Base-by-base conservation (phyloP, 495 filamentous ascomycete genomes). In the Terfezia boudieri region DNA sequence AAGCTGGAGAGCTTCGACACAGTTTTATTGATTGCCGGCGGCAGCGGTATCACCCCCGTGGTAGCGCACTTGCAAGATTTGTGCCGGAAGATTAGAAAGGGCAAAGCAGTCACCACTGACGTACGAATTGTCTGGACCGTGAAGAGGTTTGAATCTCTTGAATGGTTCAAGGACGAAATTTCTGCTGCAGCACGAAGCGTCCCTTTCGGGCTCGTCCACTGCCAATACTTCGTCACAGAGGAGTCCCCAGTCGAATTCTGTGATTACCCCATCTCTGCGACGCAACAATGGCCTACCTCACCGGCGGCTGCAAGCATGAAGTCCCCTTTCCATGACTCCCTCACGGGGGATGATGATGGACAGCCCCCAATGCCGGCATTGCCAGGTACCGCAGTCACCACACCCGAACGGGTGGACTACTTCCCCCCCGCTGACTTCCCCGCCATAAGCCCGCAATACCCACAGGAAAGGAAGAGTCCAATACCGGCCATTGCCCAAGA, bases 111-210 rank as follows among this genome's bases (percentile, higher is more conserved):
- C 53, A 94, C 88, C 14, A 84, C 80, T 67, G 83, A 82, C 53
- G 80, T 96, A 32, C 81, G 87, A 20, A 83, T 96, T 6, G 76
- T 96, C 11, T 96, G 89, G 89, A 79, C 87, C 17, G 70, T 96
- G 50, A 89, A 88, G 66, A 78, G 81, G 7, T 65, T 65, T 56
- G 89, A 94, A 68, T 85, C 84, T 8, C 87, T 96, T 76, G 86
- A 93, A 65, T 96, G 89, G 89, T 96, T 96, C 74, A 83, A 84
- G 64, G 89, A 95, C 69, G 90, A 94, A 65, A 65, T 65, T 73
- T 95, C 48, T 74, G 85, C 50, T 86, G 94, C 60, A 90, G 88
- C 69, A 73, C 85, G 57, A 82, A 94, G 64, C 78, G 76, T 59
- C 83, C 89, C 53, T 84, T 86, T 26, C 76, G 84, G 49, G 82